A percentile compares a stretch with the other conserved stretches of the same genome.
Evolutionary conservation across 2,329 filamentous ascomycete species (phyloP).

Genomic region (Aspergillus novoparasiticus): DNA sequence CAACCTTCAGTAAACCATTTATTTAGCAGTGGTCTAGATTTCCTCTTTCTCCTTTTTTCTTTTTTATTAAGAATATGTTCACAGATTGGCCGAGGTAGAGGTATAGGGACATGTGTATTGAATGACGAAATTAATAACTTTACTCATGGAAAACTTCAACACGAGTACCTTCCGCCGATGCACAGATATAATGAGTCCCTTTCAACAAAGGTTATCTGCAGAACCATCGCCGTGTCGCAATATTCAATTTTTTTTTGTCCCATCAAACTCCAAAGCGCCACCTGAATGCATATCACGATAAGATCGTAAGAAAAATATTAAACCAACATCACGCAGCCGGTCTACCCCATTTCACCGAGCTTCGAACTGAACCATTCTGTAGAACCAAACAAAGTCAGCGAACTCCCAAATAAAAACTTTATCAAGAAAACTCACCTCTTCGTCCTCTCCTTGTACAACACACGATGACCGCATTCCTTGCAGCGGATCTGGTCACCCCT

Average conservation of each 20-base stretch:
- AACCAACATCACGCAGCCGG: background rate
- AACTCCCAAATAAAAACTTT: background rate
- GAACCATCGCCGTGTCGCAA: constrained; percentile 4
- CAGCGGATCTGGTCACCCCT: constrained; percentile 81
- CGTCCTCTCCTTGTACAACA: constrained; percentile 96
- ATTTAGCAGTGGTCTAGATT: constrained; percentile 4
- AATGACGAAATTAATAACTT: background rate
- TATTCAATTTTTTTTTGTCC: constrained; percentile 2
- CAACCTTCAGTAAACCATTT: constrained; percentile 29
- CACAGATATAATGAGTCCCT: background rate
- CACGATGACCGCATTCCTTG: constrained; percentile 90
- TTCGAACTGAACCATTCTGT: constrained; percentile 97
- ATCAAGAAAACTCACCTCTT: constrained; percentile 71
- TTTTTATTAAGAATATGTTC: background rate
- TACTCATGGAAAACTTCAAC: background rate
- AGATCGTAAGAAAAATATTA: constrained; percentile 17
- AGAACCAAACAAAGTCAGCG: constrained; percentile 4
- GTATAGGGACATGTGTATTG: background rate
- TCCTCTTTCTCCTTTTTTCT: constrained; percentile 2
- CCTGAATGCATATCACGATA: constrained; percentile 32
- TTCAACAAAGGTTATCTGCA: background rate
- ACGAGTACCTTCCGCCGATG: background rate
- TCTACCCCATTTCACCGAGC: constrained; percentile 63
- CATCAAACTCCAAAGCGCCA: constrained; percentile 35
- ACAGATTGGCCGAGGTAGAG: background rate